Conservation (phyloP, 2,329 filamentous ascomycete genomes). For the Pyrenochaeta sp. region DNA sequence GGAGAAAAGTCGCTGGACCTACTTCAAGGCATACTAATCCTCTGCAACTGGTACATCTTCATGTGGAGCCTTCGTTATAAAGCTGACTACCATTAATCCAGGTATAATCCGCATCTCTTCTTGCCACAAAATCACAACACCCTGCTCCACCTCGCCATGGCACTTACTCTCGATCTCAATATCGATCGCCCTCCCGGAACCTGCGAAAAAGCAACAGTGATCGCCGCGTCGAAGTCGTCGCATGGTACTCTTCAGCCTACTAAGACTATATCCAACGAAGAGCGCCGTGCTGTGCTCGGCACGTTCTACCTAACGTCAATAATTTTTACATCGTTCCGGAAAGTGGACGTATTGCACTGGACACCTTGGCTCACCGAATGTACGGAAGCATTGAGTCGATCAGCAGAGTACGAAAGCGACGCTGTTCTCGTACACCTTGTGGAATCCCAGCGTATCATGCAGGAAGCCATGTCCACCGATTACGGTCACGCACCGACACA, state of each 20-base stretch:
- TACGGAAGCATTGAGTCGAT: not conserved
- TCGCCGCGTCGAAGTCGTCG: not conserved
- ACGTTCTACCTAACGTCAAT: slow-evolving; percentile 11
- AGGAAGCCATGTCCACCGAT: not conserved
- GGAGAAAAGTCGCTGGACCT: slow-evolving; percentile 7
- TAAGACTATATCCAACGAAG: slow-evolving; percentile 11
- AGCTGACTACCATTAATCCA: not conserved
- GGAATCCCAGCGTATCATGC: slow-evolving; percentile 3
- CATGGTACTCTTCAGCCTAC: slow-evolving; percentile 10
- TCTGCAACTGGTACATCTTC: not conserved
- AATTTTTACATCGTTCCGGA: slow-evolving; percentile 2
- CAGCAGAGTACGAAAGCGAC: slow-evolving; percentile 2
- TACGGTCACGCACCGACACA: not conserved
- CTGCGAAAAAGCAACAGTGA: not conserved
- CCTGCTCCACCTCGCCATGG: slow-evolving; percentile 19
- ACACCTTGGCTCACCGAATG: slow-evolving; percentile 8
- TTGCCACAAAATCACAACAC: slow-evolving; percentile 3
- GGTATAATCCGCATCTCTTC: slow-evolving; percentile 17
- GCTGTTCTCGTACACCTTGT: not conserved
- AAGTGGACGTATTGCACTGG: slow-evolving; percentile 6
- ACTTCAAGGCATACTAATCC: slow-evolving; percentile 12
- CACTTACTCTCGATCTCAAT: slow-evolving; percentile 10
- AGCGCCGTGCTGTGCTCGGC: slow-evolving; percentile 12
- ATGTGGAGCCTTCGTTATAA: too few relatives aligned
- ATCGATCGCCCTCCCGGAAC: not conserved